A percentile compares a stretch with the other conserved stretches of the same genome.
Evolutionary conservation across 768 basidiomycete genomes (phyloP).

Genomic region (Russula olivacea): DNA sequence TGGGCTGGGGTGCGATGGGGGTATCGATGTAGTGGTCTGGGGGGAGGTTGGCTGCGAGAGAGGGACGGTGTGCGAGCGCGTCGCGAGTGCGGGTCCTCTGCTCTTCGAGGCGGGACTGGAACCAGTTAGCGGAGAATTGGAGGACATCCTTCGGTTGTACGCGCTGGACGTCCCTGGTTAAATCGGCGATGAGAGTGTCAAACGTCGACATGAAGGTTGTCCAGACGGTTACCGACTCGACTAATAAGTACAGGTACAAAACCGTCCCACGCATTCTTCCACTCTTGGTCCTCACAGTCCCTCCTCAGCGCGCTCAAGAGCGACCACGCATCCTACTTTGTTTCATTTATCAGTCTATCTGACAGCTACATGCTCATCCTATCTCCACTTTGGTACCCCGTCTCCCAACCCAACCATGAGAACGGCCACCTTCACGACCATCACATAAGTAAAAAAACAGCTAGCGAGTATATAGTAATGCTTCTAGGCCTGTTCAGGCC

Average conservation of each 20-base stretch:
- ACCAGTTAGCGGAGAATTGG: conserved; percentile 94
- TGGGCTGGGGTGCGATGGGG: conserved; percentile 33
- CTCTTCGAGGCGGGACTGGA: conserved; percentile 80
- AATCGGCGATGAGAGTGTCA: conserved; percentile 73
- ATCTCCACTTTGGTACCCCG: background rate
- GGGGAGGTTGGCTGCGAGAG: conserved; percentile 48
- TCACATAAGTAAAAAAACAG: background rate
- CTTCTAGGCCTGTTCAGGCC: background rate
- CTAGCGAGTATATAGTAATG: background rate
- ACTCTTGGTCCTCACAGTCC: background rate
- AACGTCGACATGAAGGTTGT: conserved; percentile 60
- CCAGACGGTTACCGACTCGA: background rate
- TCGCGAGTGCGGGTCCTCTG: conserved; percentile 73
- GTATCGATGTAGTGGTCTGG: conserved; percentile 54
- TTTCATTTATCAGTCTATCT: background rate
- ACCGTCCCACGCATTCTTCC: background rate
- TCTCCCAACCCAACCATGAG: background rate
- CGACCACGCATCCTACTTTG: background rate
- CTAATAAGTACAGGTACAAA: background rate
- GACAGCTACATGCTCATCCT: background rate
- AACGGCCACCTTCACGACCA: background rate
- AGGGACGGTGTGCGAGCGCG: conserved; percentile 48
- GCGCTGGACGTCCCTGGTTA: conserved; percentile 79
- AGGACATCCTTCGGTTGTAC: conserved; percentile 87
- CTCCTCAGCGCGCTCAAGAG: background rate